Evolutionary conservation across 2,329 filamentous ascomycete genomes (phyloP), one percentile per base, ranked within the genome.

Genomic region (Trichoderma polysporum): DNA sequence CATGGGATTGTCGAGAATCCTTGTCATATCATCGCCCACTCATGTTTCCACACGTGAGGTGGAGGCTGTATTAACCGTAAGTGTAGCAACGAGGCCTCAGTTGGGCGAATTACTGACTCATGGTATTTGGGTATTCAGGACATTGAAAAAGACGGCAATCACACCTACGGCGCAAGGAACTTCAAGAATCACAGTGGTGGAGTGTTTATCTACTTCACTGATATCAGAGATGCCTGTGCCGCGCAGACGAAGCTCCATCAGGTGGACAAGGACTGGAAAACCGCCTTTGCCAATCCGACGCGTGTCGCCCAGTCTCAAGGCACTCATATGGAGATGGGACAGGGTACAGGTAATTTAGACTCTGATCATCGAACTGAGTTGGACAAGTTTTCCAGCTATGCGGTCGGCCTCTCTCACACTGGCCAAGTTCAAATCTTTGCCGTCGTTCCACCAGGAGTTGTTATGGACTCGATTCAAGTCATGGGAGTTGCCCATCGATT

Each of bases 181-280:
- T 68, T 83, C 1, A 75, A 79, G 17, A 68, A 74, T 4, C 71
- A 73, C 31, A 75, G 74, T 52, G 80, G 81, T 4, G 82, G 79
- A 57, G 80, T 87, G 33, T 85, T 83, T 66, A 76, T 88, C 27
- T 83, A 82, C 4, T 89, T 90, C 71, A 78, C 81, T 7, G 88
- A 91, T 71, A 84, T 89, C 58, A 82, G 86, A 58, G 87, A 90
- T 74, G 82, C 88, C 7, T 83, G 81, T 61, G 79, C 81, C 35
- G 81, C 84, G 8, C 79, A 82, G 66, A 77, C 82, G 13, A 83
- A 83, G 59, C 74, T 85, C 31, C 77, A 79, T 1, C 70, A 82
- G 19, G 75, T 79, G 37, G 78, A 79, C 53, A 76, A 80, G 12
- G 77, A 79, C 37, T 89, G 86, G 85, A 73, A 75, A 54, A 68